Evolutionary conservation across 1,284 basidiomycete genomes (phyloP), one percentile per base, ranked within the genome.

Genomic region (Tausonia pullulans): DNA sequence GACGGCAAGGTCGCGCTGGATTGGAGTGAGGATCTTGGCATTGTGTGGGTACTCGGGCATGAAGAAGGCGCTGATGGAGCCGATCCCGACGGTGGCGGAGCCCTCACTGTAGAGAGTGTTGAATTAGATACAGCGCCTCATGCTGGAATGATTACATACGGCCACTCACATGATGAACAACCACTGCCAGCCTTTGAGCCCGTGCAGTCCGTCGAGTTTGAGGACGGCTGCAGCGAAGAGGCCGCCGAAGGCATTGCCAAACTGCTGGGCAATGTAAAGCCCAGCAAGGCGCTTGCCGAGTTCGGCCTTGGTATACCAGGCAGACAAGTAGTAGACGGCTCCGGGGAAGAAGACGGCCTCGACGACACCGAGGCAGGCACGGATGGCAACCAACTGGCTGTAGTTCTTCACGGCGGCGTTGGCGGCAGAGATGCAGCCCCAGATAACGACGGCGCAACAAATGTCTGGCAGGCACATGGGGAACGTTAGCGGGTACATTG

Each of bases 341-440:
- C 9, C 13, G 0, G 73, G 72, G 68, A 75, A 75, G 69, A 74
- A 74, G 16, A 71, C 70, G 0, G 71, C 70, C 65, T 76, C 75
- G 40, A 67, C 64, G 14, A 71, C 66, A 54, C 74, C 74, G 7
- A 72, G 71, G 70, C 53, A 75, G 73, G 70, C 70, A 65, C 64
- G 46, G 53, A 61, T 54, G 40, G 27, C 27, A 41, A 67, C 39
- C 3, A 74, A 69, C 27, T 68, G 64, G 6, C 50, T 55, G 60
- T 73, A 75, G 27, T 68, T 70, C 11, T 74, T 61, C 39, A 73
- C 72, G 13, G 71, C 69, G 5, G 71, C 75, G 5, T 71, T 75
- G 16, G 69, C 68, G 1, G 69, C 66, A 1, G 69, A 70, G 61
- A 76, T 69, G 2, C 53, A 58, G 3, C 76, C 76, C 76, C 76